Evolutionary conservation across 148 eudicot species (phyloP).

Genomic region (Rhododendron vialii): DNA sequence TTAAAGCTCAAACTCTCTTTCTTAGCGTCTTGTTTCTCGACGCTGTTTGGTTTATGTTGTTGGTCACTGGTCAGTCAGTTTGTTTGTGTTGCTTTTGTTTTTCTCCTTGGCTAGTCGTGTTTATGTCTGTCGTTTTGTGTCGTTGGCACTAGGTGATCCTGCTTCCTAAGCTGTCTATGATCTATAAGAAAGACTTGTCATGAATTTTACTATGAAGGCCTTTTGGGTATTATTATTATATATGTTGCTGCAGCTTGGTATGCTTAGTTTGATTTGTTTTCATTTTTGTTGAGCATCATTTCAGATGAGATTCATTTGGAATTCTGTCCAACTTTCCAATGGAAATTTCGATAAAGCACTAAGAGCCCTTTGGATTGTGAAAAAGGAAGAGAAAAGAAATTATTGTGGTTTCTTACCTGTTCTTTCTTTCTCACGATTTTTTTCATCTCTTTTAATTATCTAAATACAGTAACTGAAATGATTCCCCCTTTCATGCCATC

Average conservation of each 20-base stretch:
- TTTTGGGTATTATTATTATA: too few relatives aligned
- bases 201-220: background rate
- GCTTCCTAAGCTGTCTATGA: background rate
- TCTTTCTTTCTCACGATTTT: too few relatives aligned
- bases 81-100: too few relatives aligned
- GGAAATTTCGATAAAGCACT: too few relatives aligned
- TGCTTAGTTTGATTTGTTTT: too few relatives aligned
- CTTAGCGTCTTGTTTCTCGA: background rate
- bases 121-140: background rate
- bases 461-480: too few relatives aligned
- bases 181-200: background rate
- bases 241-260: too few relatives aligned
- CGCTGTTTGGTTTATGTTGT: background rate
- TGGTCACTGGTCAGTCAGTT: background rate
- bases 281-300: too few relatives aligned
- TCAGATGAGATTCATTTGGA: too few relatives aligned
- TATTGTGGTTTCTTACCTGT: background rate
- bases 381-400: background rate
- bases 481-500: background rate
- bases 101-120: too few relatives aligned
- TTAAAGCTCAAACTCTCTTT: background rate
- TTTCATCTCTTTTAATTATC: too few relatives aligned
- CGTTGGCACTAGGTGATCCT: background rate
- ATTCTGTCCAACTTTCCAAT: too few relatives aligned
- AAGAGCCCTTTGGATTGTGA: background rate